phyloP scores from a whole-genome alignment of 257 asterid genomes.

The Solanum dulcamara region DNA sequence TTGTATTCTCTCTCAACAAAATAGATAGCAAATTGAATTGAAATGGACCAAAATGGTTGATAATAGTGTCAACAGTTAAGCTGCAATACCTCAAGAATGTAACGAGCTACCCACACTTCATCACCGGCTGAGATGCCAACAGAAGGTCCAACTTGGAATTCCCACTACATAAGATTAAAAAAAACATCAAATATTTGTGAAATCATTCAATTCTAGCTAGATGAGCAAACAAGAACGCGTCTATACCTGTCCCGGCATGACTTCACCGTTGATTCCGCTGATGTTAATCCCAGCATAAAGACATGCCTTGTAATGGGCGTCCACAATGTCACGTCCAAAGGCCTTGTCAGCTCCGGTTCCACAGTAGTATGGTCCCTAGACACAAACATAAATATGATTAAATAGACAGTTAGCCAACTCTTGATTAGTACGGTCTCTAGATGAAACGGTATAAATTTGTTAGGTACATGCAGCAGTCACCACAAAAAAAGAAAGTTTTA shows the following conservation, averaged over 20 bases:
- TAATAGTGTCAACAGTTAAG: not conserved
- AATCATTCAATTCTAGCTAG: not conserved
- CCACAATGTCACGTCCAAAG: slow-evolving; percentile 79
- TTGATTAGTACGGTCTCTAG: not conserved
- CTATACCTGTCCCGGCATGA: slow-evolving; percentile 88
- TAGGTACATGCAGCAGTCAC: not conserved
- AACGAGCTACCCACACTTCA: slow-evolving; percentile 91
- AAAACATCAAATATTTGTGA: not conserved
- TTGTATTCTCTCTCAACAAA: not conserved
- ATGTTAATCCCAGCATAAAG: slow-evolving; percentile 77
- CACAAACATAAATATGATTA: not conserved
- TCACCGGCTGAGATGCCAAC: slow-evolving; percentile 91
- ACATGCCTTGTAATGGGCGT: slow-evolving; percentile 82
- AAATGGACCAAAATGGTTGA: not conserved
- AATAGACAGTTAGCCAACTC: not conserved
- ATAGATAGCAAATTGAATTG: not conserved
- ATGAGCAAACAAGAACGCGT: not conserved
- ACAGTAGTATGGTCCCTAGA: slow-evolving; percentile 82
- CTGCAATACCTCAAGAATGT: slow-evolving; percentile 65
- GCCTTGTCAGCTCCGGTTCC: slow-evolving; percentile 89
- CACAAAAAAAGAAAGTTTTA: not conserved
- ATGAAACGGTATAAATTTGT: too few relatives aligned
- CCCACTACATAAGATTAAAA: slow-evolving; percentile 43
- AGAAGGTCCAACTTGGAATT: slow-evolving; percentile 91
- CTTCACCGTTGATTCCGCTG: slow-evolving; percentile 85